Conservation (phyloP, 352 stramenopile genomes). For the Halophytophthora batemanensis region DNA sequence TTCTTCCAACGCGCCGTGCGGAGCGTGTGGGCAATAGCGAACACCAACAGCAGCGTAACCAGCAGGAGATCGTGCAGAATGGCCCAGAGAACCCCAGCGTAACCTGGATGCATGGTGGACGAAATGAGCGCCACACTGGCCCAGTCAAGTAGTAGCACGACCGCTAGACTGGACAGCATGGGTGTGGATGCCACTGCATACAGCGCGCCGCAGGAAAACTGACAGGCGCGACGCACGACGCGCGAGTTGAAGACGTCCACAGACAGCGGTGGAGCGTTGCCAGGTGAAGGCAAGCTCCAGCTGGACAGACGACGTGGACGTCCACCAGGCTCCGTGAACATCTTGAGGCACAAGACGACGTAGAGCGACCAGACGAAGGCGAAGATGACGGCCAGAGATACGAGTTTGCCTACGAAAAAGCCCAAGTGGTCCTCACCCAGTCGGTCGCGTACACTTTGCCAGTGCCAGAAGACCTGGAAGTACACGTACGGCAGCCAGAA, state of each 20-base stretch:
- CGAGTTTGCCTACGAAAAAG: slow-evolving; percentile 55
- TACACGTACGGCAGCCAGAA: slow-evolving; percentile 81
- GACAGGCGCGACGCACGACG: slow-evolving; percentile 64
- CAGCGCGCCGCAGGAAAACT: slow-evolving; percentile 71
- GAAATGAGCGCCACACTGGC: slow-evolving; percentile 54
- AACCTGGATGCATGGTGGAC: slow-evolving; percentile 66
- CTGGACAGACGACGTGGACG: slow-evolving; percentile 58
- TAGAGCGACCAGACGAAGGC: slow-evolving; percentile 64
- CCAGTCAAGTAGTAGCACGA: slow-evolving; percentile 47
- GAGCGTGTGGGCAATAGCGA: slow-evolving; percentile 62
- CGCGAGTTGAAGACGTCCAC: slow-evolving; percentile 75
- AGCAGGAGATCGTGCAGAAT: slow-evolving; percentile 59
- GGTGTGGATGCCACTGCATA: slow-evolving; percentile 69
- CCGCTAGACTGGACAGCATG: slow-evolving; percentile 54
- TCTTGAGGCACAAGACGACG: slow-evolving; percentile 59
- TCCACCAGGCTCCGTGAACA: slow-evolving; percentile 64
- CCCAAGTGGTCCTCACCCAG: slow-evolving; percentile 62
- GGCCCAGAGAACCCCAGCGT: slow-evolving; percentile 61
- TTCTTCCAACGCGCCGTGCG: slow-evolving; percentile 67
- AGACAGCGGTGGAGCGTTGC: slow-evolving; percentile 46
- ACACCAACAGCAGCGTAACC: slow-evolving; percentile 62
- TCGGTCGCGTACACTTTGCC: slow-evolving; percentile 55
- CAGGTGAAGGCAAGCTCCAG: slow-evolving; percentile 49
- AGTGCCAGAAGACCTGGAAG: slow-evolving; percentile 85
- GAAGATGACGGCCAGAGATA: slow-evolving; percentile 62